A percentile compares a stretch with the other conserved stretches of the same genome.
Evolutionary conservation across 805 yeast genomes (phyloP).

Genomic region (Nakazawaea sp.): DNA sequence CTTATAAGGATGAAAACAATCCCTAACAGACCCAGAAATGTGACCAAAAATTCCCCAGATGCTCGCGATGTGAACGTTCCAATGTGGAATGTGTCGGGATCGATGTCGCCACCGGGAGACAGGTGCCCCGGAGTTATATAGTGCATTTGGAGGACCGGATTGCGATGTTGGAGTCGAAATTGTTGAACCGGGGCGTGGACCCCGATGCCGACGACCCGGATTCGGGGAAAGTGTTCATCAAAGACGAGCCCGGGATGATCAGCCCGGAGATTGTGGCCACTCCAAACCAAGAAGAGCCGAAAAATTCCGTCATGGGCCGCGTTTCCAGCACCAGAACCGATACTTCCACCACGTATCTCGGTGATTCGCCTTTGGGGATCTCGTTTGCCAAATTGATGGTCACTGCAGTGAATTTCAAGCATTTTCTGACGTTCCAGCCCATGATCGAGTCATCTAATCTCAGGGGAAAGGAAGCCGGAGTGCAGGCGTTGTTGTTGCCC

Average conservation of each 20-base stretch:
- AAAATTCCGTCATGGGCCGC: conserved; percentile 15
- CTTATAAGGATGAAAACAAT: neutral
- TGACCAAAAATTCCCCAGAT: conserved; percentile 62
- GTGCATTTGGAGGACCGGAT: conserved; percentile 65
- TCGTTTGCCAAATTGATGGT: conserved; percentile 73
- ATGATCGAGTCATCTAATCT: conserved; percentile 22
- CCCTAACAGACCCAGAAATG: conserved; percentile 30
- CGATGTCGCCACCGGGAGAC: conserved; percentile 86
- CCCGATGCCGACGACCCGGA: conserved; percentile 15
- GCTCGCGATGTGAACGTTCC: conserved; percentile 56
- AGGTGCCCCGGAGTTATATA: conserved; percentile 75
- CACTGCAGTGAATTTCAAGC: conserved; percentile 64
- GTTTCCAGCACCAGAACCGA: conserved; percentile 22
- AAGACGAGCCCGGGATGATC: neutral
- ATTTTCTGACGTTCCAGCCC: conserved; percentile 11
- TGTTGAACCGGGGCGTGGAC: conserved; percentile 37
- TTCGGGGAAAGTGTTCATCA: neutral
- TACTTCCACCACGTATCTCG: conserved; percentile 32
- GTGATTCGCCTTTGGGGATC: conserved; percentile 47
- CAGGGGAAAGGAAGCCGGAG: conserved; percentile 15
- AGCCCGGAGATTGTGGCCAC: neutral
- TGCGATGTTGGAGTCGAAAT: conserved; percentile 42
- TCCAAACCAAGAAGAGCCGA: neutral
- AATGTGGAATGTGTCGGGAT: conserved; percentile 72
- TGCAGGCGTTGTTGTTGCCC: conserved; percentile 50